phyloP scores from a whole-genome alignment of 257 asterid species.

The Lantana camara region DNA sequence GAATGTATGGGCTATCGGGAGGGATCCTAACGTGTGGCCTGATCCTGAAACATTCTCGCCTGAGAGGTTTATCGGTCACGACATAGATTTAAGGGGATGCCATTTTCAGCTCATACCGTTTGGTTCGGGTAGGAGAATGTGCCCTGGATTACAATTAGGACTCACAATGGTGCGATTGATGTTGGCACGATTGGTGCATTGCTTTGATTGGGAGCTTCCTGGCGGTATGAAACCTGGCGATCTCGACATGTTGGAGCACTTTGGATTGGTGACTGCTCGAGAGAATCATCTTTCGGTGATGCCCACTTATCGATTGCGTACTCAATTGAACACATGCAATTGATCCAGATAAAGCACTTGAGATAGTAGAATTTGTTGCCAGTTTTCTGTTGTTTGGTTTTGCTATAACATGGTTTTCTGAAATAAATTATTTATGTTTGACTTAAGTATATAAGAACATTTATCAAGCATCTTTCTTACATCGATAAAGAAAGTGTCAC shows the following conservation, averaged over 20 bases:
- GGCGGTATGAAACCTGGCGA: no score
- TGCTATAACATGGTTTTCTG: no score
- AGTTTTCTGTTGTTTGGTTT: no score
- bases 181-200: conserved; percentile 38
- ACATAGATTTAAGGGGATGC: conserved; percentile 29
- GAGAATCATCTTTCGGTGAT: conserved; percentile 23
- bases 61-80: conserved; percentile 31
- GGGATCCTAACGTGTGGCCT: conserved; percentile 36
- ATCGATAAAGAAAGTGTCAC: no score
- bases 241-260: conserved; percentile 30
- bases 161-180: conserved; percentile 21
- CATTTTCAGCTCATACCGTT: no score
- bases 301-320: conserved; percentile 31
- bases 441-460: no score
- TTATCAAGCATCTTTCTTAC: no score
- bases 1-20: conserved; percentile 36
- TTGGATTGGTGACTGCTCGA: conserved; percentile 28
- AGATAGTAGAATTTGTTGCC: no score
- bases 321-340: no score
- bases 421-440: no score
- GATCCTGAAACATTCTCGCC: conserved; percentile 33
- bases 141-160: conserved; percentile 42
- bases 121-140: conserved; percentile 38
- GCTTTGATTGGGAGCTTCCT: conserved; percentile 42
- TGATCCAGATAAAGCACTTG: no score